Percentiles rank a stretch among this genome's conserved stretches.
These are phyloP conservation scores for Takakia lepidozioides DNA, from an alignment of 225 moss, liverwort and hornwort species.

Conservation along the genomic window DNA sequence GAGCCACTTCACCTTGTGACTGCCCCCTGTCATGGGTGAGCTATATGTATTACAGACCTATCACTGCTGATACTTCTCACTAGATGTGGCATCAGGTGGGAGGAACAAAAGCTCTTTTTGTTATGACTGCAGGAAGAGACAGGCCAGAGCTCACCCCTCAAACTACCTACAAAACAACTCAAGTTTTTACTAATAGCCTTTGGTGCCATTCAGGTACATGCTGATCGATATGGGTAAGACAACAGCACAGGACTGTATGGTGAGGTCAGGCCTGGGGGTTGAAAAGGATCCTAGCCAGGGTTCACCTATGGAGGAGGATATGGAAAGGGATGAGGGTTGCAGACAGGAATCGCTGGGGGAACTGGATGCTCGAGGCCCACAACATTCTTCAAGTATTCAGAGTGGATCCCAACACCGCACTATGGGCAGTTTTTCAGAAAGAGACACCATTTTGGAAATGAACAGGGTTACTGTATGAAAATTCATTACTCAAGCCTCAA, in stretches of 20 bases:
- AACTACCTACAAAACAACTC: too few relatives aligned
- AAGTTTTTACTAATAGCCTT: too few relatives aligned
- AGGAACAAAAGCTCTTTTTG: too few relatives aligned
- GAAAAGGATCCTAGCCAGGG: constrained; percentile 18
- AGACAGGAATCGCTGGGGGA: constrained; percentile 11
- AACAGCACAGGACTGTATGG: constrained; percentile 62
- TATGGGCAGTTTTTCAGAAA: constrained; percentile 12
- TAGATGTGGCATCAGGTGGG: too few relatives aligned
- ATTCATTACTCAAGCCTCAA: too few relatives aligned
- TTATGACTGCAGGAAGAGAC: too few relatives aligned
- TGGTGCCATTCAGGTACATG: constrained; percentile 58
- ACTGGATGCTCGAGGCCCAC: constrained; percentile 15
- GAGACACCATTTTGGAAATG: constrained; percentile 24
- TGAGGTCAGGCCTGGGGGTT: constrained; percentile 32
- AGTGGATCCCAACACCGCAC: constrained; percentile 7
- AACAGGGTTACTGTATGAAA: constrained; percentile 46
- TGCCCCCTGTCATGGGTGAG: too few relatives aligned
- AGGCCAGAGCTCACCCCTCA: too few relatives aligned
- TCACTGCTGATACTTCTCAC: too few relatives aligned
- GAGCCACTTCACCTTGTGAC: too few relatives aligned
- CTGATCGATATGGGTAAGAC: constrained; percentile 72
- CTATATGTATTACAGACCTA: too few relatives aligned
- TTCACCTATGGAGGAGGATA: constrained; percentile 24
- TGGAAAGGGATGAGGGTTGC: not conserved
- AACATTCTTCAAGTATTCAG: not conserved